Base-by-base conservation (phyloP, 352 stramenopile species). In the Phytophthora ohioensis region DNA sequence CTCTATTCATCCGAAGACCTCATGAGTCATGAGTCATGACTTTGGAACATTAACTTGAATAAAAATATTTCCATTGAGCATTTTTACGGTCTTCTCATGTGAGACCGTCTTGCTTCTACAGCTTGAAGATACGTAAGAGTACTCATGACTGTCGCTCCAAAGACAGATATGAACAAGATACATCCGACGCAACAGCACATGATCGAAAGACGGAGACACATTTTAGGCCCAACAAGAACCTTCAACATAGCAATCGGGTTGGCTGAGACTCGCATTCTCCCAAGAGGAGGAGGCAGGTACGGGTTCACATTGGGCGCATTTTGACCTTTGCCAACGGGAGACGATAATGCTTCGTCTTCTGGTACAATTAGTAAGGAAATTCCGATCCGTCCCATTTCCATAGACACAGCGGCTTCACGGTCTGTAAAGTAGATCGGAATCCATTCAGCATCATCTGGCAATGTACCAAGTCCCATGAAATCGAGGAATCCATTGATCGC, bases 231-330 rank as follows among this genome's bases (percentile, higher is more conserved):
- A 3, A 94, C 67, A 5, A 97, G 75, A 35, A 93, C 88, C 15
- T 85, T 87, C 4, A 94, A 21, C 74, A 98, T 87, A 17, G 84
- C 78, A 41, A 98, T 71, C 2, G 92, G 92, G 60, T 98, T 97
- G 3, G 88, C 79, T 0, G 81, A 88, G 21, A 95, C 73, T 3
- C 90, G 83, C 58, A 98, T 86, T 6, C 94, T 76, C 6, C 94
- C 94, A 11, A 94, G 88, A 1, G 93, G 90, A 32, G 87, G 89
- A 15, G 94, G 92, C 15, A 98, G 60, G 70, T 97, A 97, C 17
- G 94, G 94, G 42, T 98, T 97, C 41, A 90, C 76, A 69, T 98
- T 98, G 10, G 94, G 94, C 0, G 94, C 73, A 7, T 82, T 84
- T 35, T 93, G 86, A 1, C 91, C 94, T 39, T 82, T 87, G 31